Conservation (phyloP, 2,329 filamentous ascomycete genomes). For the Cladorrhinum sp. region DNA sequence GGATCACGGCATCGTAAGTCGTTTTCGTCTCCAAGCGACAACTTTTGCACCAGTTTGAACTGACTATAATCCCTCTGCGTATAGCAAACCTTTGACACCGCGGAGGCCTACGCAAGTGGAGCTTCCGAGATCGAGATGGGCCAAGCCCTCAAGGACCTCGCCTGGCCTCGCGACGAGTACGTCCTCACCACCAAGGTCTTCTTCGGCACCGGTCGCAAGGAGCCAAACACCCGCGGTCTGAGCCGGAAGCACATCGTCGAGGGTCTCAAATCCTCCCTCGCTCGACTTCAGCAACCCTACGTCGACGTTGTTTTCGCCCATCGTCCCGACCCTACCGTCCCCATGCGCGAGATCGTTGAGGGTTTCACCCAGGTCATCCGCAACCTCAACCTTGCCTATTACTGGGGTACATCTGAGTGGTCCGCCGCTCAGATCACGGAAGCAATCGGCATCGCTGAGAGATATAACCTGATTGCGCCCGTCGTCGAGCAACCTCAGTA, state of each 20-base stretch:
- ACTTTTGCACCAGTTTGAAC: neutral
- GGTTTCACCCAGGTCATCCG: slow-evolving; percentile 44
- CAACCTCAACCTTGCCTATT: slow-evolving; percentile 59
- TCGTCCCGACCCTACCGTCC: slow-evolving; percentile 53
- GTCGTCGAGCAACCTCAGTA: slow-evolving; percentile 52
- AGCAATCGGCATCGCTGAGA: slow-evolving; percentile 51
- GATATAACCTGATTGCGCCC: slow-evolving; percentile 57
- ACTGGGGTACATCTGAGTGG: slow-evolving; percentile 64
- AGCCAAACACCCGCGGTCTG: slow-evolving; percentile 52
- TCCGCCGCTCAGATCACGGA: slow-evolving; percentile 56
- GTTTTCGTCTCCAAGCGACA: neutral
- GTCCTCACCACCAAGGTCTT: slow-evolving; percentile 51
- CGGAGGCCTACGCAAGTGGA: slow-evolving; percentile 48
- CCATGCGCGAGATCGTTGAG: slow-evolving; percentile 60
- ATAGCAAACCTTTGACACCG: slow-evolving; percentile 51
- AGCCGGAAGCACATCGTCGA: slow-evolving; percentile 51
- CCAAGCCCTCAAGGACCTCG: slow-evolving; percentile 48
- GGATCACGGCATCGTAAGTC: slow-evolving; percentile 45
- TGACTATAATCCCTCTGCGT: slow-evolving; percentile 7
- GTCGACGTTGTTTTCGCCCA: slow-evolving; percentile 63
- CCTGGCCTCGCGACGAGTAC: slow-evolving; percentile 52
- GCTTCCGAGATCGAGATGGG: slow-evolving; percentile 52
- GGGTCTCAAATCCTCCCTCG: slow-evolving; percentile 55
- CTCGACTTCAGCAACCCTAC: slow-evolving; percentile 59
- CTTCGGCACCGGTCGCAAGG: slow-evolving; percentile 53